Percentiles rank a stretch among this genome's conserved stretches.
These are phyloP conservation scores for Starmerella vaccinii DNA, from an alignment of 805 yeast species.

Conservation along the genomic window DNA sequence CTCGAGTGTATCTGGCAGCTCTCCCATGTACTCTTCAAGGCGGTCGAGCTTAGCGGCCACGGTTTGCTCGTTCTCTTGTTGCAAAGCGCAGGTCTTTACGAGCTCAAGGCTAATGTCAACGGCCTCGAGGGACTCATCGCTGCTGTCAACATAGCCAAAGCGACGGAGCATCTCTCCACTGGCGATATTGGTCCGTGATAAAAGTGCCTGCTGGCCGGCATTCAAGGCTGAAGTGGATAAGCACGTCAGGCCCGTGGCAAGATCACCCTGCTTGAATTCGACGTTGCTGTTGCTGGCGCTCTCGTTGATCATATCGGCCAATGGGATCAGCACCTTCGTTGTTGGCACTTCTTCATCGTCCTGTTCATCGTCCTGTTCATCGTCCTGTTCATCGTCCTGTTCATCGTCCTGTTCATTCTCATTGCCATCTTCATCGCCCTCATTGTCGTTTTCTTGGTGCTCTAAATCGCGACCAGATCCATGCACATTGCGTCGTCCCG, in stretches of 20 bases:
- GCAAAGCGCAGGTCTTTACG: slow-evolving; percentile 3
- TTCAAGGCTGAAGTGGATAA: not conserved
- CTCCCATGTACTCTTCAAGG: slow-evolving; percentile 10
- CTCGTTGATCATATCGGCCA: slow-evolving; percentile 85
- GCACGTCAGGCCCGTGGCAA: not conserved
- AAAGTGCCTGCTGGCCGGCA: not conserved
- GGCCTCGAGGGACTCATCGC: slow-evolving; percentile 65
- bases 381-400: slow-evolving; percentile 25
- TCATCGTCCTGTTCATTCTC: slow-evolving; percentile 28
- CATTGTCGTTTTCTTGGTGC: too few species aligned
- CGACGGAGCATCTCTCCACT: slow-evolving; percentile 82
- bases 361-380: slow-evolving; percentile 34
- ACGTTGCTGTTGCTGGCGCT: not conserved
- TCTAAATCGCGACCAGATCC: too few species aligned
- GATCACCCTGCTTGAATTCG: not conserved
- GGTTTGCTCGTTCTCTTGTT: not conserved
- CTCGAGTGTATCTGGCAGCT: slow-evolving; percentile 15
- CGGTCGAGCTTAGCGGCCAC: slow-evolving; percentile 9
- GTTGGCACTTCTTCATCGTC: slow-evolving; percentile 35
- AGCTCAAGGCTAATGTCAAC: slow-evolving; percentile 46
- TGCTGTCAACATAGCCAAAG: slow-evolving; percentile 78
- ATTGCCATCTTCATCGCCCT: not conserved
- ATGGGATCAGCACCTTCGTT: slow-evolving; percentile 70
- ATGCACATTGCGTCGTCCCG: too few species aligned
- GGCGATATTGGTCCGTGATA: slow-evolving; percentile 40